A percentile compares a stretch with the other conserved stretches of the same genome.
Evolutionary conservation across 2,329 filamentous ascomycete species (phyloP).

Genomic region (Lachnellula cervina): DNA sequence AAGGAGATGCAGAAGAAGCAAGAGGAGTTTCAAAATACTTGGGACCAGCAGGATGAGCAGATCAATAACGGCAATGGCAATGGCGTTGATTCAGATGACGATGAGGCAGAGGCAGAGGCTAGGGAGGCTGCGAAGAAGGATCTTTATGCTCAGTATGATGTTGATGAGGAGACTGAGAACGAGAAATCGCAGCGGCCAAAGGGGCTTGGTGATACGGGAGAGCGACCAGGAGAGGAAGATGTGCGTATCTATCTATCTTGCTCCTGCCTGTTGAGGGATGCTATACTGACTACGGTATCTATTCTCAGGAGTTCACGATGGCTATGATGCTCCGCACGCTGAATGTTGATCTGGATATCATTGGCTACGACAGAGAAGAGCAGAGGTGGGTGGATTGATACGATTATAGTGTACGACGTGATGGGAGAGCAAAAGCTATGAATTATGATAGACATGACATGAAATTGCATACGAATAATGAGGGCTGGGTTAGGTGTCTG

Average conservation of each 20-base stretch:
- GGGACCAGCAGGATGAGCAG: slow-evolving; percentile 34
- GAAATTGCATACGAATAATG: too few species aligned
- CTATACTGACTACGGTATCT: slow-evolving; percentile 2
- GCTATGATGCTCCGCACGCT: slow-evolving; percentile 63
- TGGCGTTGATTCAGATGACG: slow-evolving; percentile 30
- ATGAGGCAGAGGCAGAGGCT: slow-evolving; percentile 34
- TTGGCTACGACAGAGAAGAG: slow-evolving; percentile 55
- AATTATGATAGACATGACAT: neutral
- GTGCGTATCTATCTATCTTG: slow-evolving; percentile 38
- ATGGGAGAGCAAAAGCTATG: neutral
- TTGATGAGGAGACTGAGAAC: slow-evolving; percentile 32
- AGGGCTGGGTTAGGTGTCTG: too few species aligned
- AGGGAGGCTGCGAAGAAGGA: slow-evolving; percentile 34
- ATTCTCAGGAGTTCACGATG: slow-evolving; percentile 58
- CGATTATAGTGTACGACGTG: neutral
- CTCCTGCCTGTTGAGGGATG: neutral
- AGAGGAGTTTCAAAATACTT: slow-evolving; percentile 35
- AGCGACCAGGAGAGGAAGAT: slow-evolving; percentile 36
- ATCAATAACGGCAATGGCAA: slow-evolving; percentile 7
- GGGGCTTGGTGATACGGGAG: slow-evolving; percentile 31
- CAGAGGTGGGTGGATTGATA: slow-evolving; percentile 54
- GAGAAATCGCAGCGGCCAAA: slow-evolving; percentile 31
- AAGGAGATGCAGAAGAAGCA: slow-evolving; percentile 45
- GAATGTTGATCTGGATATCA: slow-evolving; percentile 57
- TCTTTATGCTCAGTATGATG: slow-evolving; percentile 30